Evolutionary conservation across 805 yeast genomes (phyloP).

Genomic region (Torulaspora microellipsoides): DNA sequence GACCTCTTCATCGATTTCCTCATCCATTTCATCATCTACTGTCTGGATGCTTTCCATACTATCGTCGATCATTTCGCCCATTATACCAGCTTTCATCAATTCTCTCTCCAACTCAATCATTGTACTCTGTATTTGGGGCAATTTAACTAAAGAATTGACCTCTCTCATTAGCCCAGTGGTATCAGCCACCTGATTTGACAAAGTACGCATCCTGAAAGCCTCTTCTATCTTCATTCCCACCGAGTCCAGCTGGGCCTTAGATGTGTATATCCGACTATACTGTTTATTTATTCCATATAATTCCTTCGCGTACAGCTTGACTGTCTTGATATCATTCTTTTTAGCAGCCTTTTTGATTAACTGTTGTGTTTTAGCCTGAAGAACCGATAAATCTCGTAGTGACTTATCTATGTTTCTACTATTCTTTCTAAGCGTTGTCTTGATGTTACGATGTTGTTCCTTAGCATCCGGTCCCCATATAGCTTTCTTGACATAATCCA

Average conservation of each 20-base stretch:
- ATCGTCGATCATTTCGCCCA: constrained; percentile 94
- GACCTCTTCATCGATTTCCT: constrained; percentile 58
- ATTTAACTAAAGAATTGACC: constrained; percentile 67
- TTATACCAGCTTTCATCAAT: constrained; percentile 77
- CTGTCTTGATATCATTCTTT: constrained; percentile 70
- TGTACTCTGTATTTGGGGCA: constrained; percentile 76
- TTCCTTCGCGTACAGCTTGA: constrained; percentile 78
- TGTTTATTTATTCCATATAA: constrained; percentile 69
- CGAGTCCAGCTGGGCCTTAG: constrained; percentile 82
- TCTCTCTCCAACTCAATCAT: constrained; percentile 87
- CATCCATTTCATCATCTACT: constrained; percentile 61
- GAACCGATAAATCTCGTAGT: constrained; percentile 51
- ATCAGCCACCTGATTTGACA: constrained; percentile 75
- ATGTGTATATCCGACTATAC: constrained; percentile 63
- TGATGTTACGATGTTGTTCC: constrained; percentile 77
- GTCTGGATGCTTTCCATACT: constrained; percentile 70
- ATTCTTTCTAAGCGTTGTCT: constrained; percentile 74
- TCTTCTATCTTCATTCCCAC: constrained; percentile 87
- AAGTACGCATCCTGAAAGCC: constrained; percentile 77
- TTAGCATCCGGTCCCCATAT: constrained; percentile 97
- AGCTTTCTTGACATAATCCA: constrained; percentile 82
- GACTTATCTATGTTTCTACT: constrained; percentile 74
- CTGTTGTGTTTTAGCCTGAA: constrained; percentile 73
- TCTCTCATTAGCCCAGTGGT: constrained; percentile 84
- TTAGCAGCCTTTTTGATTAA: constrained; percentile 72